These are phyloP conservation scores for Dioszegia hungarica DNA, from an alignment of 768 basidiomycete species.

Conservation along the genomic window DNA sequence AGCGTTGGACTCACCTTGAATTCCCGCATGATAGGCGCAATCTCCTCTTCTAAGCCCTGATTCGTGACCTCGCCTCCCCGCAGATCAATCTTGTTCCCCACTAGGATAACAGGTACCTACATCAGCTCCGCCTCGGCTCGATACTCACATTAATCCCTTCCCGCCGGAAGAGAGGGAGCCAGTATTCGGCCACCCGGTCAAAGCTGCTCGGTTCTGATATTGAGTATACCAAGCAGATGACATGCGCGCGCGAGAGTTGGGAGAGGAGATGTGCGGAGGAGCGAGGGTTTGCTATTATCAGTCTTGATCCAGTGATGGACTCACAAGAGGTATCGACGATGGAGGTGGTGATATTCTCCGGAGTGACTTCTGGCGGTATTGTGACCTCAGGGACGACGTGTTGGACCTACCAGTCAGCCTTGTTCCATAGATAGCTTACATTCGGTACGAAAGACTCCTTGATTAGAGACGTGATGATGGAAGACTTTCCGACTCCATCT, in stretches of 20 bases:
- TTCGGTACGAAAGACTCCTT: constrained; percentile 90
- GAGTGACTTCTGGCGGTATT: constrained; percentile 93
- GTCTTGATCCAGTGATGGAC: constrained; percentile 32
- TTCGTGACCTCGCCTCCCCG: constrained; percentile 90
- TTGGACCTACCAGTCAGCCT: constrained; percentile 64
- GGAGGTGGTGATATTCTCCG: constrained; percentile 95
- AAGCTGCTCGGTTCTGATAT: constrained; percentile 96
- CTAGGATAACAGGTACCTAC: constrained; percentile 90
- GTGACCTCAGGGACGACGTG: constrained; percentile 95
- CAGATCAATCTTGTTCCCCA: constrained; percentile 97
- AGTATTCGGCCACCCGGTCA: constrained; percentile 95
- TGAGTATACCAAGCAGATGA: constrained; percentile 94
- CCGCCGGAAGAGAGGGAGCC: constrained; percentile 91
- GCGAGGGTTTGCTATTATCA: constrained; percentile 67
- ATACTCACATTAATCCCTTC: constrained; percentile 85
- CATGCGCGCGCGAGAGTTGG: constrained; percentile 94
- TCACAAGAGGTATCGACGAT: constrained; percentile 95
- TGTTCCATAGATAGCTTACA: constrained; percentile 52
- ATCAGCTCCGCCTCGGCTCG: background rate
- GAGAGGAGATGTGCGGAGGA: constrained; percentile 85
- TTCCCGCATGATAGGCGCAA: constrained; percentile 94
- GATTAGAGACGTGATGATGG: constrained; percentile 92
- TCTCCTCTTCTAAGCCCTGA: constrained; percentile 88
- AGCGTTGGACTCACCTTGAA: constrained; percentile 67
- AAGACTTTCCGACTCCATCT: constrained; percentile 98